Percentiles rank a stretch among this genome's conserved stretches.
phyloP scores from a whole-genome alignment of 768 basidiomycete genomes.

The Scleroderma bovista region DNA sequence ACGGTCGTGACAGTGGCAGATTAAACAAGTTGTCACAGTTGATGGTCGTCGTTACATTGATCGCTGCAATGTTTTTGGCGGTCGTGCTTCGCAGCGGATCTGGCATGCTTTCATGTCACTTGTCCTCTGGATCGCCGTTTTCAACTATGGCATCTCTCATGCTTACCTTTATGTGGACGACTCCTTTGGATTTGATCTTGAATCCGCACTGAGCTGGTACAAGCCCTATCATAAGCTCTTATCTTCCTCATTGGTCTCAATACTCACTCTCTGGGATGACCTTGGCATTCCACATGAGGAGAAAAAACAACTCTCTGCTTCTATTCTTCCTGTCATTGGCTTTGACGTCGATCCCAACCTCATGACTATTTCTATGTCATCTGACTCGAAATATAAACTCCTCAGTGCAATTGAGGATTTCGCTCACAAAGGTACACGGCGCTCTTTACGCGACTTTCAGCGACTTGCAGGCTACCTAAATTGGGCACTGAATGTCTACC shows the following conservation, averaged over 20 bases:
- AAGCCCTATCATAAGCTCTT: not conserved
- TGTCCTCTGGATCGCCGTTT: slow-evolving; percentile 23
- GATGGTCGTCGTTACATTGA: slow-evolving; percentile 20
- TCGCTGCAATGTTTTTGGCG: slow-evolving; percentile 20
- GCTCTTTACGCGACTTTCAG: slow-evolving; percentile 22
- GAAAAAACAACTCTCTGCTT: slow-evolving; percentile 25
- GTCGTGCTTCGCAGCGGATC: slow-evolving; percentile 11
- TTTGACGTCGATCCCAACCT: slow-evolving; percentile 27
- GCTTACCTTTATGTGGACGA: slow-evolving; percentile 25
- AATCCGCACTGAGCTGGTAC: not conserved
- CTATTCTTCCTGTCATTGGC: slow-evolving; percentile 30
- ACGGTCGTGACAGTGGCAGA: slow-evolving; percentile 37
- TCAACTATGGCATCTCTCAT: slow-evolving; percentile 15
- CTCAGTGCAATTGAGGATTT: slow-evolving; percentile 10
- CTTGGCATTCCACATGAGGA: slow-evolving; percentile 26
- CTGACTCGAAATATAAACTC: slow-evolving; percentile 11
- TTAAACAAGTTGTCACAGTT: slow-evolving; percentile 32
- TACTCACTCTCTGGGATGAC: slow-evolving; percentile 28
- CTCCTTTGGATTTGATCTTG: slow-evolving; percentile 5
- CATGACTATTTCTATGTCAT: slow-evolving; percentile 19
- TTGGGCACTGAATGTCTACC: slow-evolving; percentile 37
- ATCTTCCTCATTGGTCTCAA: not conserved
- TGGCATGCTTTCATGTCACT: slow-evolving; percentile 30
- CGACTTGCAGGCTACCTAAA: slow-evolving; percentile 33
- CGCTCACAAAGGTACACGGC: not conserved